These are phyloP conservation scores for Blakeslea trispora DNA, from an alignment of 371 early-diverging fungal genomes.

Conservation along the genomic window DNA sequence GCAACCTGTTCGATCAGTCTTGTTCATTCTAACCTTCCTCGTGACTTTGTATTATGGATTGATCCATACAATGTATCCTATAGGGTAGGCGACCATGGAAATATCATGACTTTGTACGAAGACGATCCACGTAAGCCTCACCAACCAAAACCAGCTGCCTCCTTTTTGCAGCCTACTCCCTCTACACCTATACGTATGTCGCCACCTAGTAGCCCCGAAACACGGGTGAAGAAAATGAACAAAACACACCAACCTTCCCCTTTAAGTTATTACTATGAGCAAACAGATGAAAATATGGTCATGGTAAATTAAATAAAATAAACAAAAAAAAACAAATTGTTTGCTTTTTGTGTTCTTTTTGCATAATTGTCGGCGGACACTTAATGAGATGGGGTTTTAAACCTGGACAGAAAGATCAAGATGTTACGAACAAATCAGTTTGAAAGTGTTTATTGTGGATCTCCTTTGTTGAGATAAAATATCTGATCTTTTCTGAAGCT, in stretches of 20 bases:
- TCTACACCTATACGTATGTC: conserved; percentile 56
- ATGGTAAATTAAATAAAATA: conserved; percentile 15
- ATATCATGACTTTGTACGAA: conserved; percentile 66
- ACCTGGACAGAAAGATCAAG: too few species aligned
- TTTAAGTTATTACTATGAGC: conserved; percentile 16
- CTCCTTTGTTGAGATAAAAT: too few species aligned
- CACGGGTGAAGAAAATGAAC: conserved; percentile 19
- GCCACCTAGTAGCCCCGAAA: conserved; percentile 55
- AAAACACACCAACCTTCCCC: conserved; percentile 29
- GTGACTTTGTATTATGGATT: conserved; percentile 77
- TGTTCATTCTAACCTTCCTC: conserved; percentile 60
- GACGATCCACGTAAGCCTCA: conserved; percentile 51
- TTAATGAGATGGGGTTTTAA: conserved; percentile 4
- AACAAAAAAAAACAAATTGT: too few species aligned
- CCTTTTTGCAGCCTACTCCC: conserved; percentile 23
- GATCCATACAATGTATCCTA: conserved; percentile 76
- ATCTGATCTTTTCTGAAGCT: too few species aligned
- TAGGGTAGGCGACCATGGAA: conserved; percentile 74
- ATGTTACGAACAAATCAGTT: too few species aligned
- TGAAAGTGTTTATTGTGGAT: too few species aligned
- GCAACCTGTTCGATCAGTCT: conserved; percentile 36
- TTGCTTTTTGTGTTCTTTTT: too few species aligned
- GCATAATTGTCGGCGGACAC: too few species aligned
- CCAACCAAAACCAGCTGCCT: too few species aligned
- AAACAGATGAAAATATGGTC: conserved; percentile 18